These are phyloP conservation scores for Cylindrodendrum hubeiense DNA, from an alignment of 2,329 filamentous ascomycete genomes.

Conservation along the genomic window DNA sequence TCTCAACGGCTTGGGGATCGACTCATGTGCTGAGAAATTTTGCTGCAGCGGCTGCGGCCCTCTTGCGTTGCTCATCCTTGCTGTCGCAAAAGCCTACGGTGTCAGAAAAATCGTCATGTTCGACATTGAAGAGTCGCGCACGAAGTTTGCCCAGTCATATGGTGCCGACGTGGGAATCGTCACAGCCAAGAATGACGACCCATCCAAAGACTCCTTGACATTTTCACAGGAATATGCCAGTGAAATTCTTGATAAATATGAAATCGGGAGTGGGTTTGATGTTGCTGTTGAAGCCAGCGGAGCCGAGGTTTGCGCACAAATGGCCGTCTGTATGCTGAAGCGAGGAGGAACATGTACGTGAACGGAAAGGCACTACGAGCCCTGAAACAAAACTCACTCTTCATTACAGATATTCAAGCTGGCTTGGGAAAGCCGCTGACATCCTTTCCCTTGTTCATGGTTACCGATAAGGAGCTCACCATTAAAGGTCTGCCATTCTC, in stretches of 20 bases:
- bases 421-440: slow-evolving; percentile 10
- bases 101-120: slow-evolving; percentile 45
- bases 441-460: slow-evolving; percentile 30
- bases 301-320: slow-evolving; percentile 39
- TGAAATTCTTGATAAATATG: slow-evolving; percentile 29
- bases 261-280: slow-evolving; percentile 37
- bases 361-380: too few relatives aligned
- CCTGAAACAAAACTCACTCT: too few relatives aligned
- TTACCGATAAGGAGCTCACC: slow-evolving; percentile 41
- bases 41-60: slow-evolving; percentile 44
- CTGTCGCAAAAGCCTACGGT: slow-evolving; percentile 43
- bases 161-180: slow-evolving; percentile 38
- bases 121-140: slow-evolving; percentile 43
- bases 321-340: slow-evolving; percentile 36
- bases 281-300: slow-evolving; percentile 42
- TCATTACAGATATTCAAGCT: too few relatives aligned
- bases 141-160: slow-evolving; percentile 41
- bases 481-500: slow-evolving; percentile 32
- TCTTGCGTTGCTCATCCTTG: slow-evolving; percentile 43
- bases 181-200: slow-evolving; percentile 24
- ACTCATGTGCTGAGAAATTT: neutral
- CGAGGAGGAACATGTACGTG: slow-evolving; percentile 32
- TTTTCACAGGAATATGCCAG: slow-evolving; percentile 26
- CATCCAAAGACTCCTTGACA: slow-evolving; percentile 13
- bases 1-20: too few relatives aligned